Evolutionary conservation across 371 early-diverging fungal species (phyloP), one percentile per base, ranked within the genome.

Genomic region (Lichtheimia ornata): DNA sequence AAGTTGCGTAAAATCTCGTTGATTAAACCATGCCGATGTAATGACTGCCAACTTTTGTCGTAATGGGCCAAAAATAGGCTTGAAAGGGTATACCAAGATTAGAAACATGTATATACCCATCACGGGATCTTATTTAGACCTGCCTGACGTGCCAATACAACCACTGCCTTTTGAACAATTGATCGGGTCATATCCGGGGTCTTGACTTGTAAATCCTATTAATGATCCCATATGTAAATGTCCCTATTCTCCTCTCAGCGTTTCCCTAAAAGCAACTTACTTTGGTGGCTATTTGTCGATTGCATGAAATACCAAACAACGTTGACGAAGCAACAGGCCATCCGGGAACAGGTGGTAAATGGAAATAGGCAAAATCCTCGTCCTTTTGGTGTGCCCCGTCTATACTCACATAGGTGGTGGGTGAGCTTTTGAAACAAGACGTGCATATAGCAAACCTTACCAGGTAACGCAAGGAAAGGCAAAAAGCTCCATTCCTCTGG

Each of bases 371-470:
- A 65, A 92, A 90, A 62, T 92, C 94, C 62, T 92, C 91, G 51
- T 90, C 91, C 64, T 83, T 82, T 72, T 90, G 90, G 70, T 93
- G 94, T 4, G 91, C 91, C 12, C 94, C 94, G 59, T 93, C 94
- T 87, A 66, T 28, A 5, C 58, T 9, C 11, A 35, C 9, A 35
- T 35, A 35, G 28, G 5, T 22, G 2, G 22, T 22, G 2, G 22
- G 35, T 53, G 25, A n/a, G 22, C 52, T 45, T 18, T 50, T 22
- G n/a, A 9, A 25, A 53, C 14, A 12, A 12, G 45, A 18, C 5
- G 50, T 24, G 13, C 27, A 27, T 47, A 15, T 56, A n/a, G 11
- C 13, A 20, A 3, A 28, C 12, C 13, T 57, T 82, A 90, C 92
- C 85, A 63, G 87, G 87, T 25, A 87, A 70, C 3, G 87, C 87